Evolutionary conservation across 2,329 filamentous ascomycete genomes (phyloP), one percentile per base, ranked within the genome.

Genomic region (Fusarium brevicatenulatum): DNA sequence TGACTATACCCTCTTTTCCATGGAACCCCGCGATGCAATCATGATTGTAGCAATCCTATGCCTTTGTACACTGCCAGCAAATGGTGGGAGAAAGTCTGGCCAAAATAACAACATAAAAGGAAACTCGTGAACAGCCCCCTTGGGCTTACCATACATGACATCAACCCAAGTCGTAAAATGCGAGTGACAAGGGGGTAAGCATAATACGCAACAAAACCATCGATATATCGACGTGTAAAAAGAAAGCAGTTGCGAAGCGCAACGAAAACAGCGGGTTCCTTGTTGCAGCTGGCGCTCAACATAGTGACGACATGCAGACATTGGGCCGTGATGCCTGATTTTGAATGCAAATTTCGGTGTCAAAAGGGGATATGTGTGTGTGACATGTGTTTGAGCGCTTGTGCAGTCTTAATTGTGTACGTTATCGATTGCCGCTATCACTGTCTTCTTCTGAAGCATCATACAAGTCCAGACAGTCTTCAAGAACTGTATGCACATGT

Each of bases 381-480:
- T 56, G 42, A 32, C 49, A 28, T 53, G 19, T 42, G n/a, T 36
- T 55, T 39, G 32, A 54, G 53, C 19, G 25, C 16, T n/a, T 25
- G 16, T 30, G 12, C 28, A 50, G 53, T 40, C 23, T 53, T 37
- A 16, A 28, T 13, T 39, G 42, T 50, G 54, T 34, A 19, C 47
- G 40, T 77, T 69, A 80, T 55, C 70, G 69, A 40, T 55, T 77
- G 42, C 78, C 73, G 49, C 79, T 78, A 56, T 77, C 77, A 57
- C 79, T 79, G 37, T 80, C 80, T 44, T 82, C 79, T 64, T 83
- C 81, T 21, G 78, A 72, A 40, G 80, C 76, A 54, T 85, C 84
- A 77, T 85, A 87, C 42, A 87, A 79, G 66, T 87, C 85, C 6
- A 87, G 76, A 46, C 82, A 84, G 54, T 83, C 82, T 66, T 81